These are phyloP conservation scores for Ustulina deusta DNA, from an alignment of 2,329 filamentous ascomycete genomes.

Conservation along the genomic window DNA sequence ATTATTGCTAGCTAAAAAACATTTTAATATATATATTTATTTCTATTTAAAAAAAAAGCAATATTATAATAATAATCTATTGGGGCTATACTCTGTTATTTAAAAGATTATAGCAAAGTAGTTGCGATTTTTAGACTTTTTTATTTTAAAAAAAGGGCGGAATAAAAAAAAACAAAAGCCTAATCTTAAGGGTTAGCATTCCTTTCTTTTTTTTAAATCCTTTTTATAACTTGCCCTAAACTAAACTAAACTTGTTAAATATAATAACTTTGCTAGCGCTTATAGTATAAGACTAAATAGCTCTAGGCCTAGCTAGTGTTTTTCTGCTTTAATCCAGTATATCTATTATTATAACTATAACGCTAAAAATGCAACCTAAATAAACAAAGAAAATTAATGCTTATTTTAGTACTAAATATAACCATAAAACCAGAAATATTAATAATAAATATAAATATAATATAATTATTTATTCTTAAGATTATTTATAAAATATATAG, in stretches of 20 bases:
- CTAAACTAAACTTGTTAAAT: neutral
- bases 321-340: neutral
- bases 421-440: neutral
- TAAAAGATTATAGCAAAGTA: neutral
- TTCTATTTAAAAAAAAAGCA: neutral
- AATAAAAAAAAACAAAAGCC: neutral
- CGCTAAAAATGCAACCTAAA: neutral
- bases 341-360: neutral
- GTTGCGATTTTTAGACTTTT: constrained; percentile 1
- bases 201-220: neutral
- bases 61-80: neutral
- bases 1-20: neutral
- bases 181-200: neutral
- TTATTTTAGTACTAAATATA: neutral
- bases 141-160: neutral
- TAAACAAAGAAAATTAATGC: neutral
- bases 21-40: neutral
- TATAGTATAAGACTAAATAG: neutral
- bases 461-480: neutral
- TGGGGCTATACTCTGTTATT: neutral
- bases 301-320: neutral
- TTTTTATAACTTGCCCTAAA: neutral
- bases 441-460: neutral
- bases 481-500: neutral
- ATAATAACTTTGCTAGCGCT: neutral